Evolutionary conservation across 2,329 filamentous ascomycete species (phyloP).

Genomic region (Tolypocladium guangdongense): DNA sequence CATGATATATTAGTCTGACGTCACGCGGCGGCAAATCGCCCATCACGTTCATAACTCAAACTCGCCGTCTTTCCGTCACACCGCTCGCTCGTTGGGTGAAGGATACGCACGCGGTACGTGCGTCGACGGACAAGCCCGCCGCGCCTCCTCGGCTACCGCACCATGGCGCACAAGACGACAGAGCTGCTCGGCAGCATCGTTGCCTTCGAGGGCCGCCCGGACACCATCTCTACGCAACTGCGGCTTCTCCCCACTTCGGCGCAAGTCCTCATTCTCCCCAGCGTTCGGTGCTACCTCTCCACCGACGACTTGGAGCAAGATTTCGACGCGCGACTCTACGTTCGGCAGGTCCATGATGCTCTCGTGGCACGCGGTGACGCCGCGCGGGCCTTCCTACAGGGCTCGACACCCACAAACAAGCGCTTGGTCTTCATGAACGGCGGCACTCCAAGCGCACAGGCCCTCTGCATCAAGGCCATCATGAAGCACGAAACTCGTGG

Average conservation of each 20-base stretch:
- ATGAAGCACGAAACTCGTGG: constrained; percentile 40
- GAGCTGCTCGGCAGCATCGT: constrained; percentile 38
- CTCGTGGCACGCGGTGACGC: constrained; percentile 32
- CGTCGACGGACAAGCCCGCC: neutral
- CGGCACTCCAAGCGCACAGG: constrained; percentile 42
- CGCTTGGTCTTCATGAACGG: constrained; percentile 51
- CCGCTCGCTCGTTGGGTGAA: neutral
- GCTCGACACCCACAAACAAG: constrained; percentile 33
- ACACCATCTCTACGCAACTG: constrained; percentile 47
- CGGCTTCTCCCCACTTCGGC: constrained; percentile 47
- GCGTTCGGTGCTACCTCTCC: constrained; percentile 35
- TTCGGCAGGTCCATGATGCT: constrained; percentile 41
- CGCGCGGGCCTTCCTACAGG: constrained; percentile 39
- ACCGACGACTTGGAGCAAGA: constrained; percentile 13
- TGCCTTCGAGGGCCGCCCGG: constrained; percentile 46
- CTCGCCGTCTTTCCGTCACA: neutral
- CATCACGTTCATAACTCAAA: neutral
- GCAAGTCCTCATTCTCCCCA: constrained; percentile 46
- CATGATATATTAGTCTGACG: neutral
- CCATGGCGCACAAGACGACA: constrained; percentile 14
- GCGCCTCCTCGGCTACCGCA: neutral
- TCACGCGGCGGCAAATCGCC: neutral
- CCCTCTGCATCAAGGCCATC: constrained; percentile 43
- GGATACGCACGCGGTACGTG: neutral
- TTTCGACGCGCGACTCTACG: constrained; percentile 23